Base-by-base conservation (phyloP, 345 rosid species). In the Citrus cavaleriei region DNA sequence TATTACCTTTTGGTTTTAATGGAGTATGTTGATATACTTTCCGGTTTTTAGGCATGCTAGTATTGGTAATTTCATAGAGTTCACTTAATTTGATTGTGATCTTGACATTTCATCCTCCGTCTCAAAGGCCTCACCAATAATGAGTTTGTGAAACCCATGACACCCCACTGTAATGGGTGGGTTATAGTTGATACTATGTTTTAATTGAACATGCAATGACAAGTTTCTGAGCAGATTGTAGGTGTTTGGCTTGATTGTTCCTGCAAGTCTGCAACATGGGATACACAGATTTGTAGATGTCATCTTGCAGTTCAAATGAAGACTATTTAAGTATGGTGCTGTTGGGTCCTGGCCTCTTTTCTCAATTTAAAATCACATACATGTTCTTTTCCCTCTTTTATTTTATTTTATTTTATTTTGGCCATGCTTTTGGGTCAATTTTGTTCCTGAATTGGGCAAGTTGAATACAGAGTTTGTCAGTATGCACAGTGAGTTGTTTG, bases 361-460 rank as follows among this genome's bases (percentile, higher is more conserved):
- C 55, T 65, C 4, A 5, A 24, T 30, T 49, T 37, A 14, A 66
- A 80, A 46, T 24, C 12, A 24, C 69, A 30, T 46, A 35, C 49
- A 21, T 59, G 34, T 46, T 70, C 35, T 40, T 57, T 61, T 16
- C 46, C 73, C 51, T 51, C 27, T 69, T 55, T 46, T 81, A 69
- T 80, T 82, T 40, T 70, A 79, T 80, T 82, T 40, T 70, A 79
- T 73, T 49, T 61, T 64, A 60, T 67, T 66, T 74, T 65, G 68
- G 61, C 57, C 49, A 66, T 68, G 74, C 73, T 79, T 79, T 46
- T 79, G 86, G 86, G 84, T 63, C 80, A 77, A 42, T 68, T 75
- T 65, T 75, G 76, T 81, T 76, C 77, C 83, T 75, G 72, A 80
- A 78, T 78, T 84, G 73, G 58, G 34, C 75, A 37, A 78, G 77